These are phyloP conservation scores for Neonectria punicea DNA, from an alignment of 2,329 filamentous ascomycete genomes.

Conservation along the genomic window DNA sequence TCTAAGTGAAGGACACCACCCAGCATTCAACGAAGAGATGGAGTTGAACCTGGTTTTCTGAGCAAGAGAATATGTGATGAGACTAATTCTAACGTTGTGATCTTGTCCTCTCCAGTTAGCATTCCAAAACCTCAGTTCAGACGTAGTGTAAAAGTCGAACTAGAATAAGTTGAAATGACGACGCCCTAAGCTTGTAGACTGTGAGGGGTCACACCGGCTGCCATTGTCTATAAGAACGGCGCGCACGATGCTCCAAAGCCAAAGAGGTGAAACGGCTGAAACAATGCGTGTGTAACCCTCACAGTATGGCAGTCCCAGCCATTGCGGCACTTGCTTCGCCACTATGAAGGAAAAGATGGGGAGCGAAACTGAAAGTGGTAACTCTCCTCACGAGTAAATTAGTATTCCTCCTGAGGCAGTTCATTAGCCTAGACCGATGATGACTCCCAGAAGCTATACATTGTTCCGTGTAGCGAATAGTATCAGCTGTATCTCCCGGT, in stretches of 20 bases:
- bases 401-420: too few relatives aligned
- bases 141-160: neutral
- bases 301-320: neutral
- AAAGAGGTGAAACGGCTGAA: neutral
- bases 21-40: too few relatives aligned
- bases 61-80: constrained; percentile 1
- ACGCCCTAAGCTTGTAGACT: constrained; percentile 15
- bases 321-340: neutral
- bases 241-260: constrained; percentile 6
- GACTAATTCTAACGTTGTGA: constrained; percentile 18
- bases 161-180: neutral
- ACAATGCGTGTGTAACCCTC: neutral
- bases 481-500: too few relatives aligned
- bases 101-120: neutral
- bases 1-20: too few relatives aligned
- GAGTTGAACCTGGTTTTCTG: too few relatives aligned
- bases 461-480: too few relatives aligned
- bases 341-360: too few relatives aligned
- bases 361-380: too few relatives aligned
- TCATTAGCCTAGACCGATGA: too few relatives aligned
- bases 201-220: constrained; percentile 11
- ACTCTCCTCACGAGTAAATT: too few relatives aligned
- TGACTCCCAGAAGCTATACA: too few relatives aligned
- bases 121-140: neutral
- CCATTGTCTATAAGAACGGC: constrained; percentile 19